These are phyloP conservation scores for Nakazawaea ernobii DNA, from an alignment of 805 yeast genomes.

Conservation along the genomic window DNA sequence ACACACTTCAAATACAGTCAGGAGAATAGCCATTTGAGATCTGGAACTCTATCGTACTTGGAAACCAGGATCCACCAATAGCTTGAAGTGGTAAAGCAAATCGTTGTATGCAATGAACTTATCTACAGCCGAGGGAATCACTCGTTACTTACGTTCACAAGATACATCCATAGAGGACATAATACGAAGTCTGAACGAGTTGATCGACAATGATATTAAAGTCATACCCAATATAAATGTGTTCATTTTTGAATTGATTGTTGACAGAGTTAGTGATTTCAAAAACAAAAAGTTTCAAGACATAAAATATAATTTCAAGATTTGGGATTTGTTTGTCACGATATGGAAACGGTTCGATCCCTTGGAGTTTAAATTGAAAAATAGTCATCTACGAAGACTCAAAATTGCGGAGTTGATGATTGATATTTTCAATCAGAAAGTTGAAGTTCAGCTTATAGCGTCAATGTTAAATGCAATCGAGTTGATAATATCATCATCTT, in stretches of 20 bases:
- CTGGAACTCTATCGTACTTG: too few relatives aligned
- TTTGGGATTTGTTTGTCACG: conserved; percentile 47
- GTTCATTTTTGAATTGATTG: conserved; percentile 53
- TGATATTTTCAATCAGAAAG: conserved; percentile 17
- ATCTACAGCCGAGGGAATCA: conserved; percentile 41
- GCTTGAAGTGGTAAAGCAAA: background rate
- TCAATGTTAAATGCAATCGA: conserved; percentile 17
- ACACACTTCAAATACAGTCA: too few relatives aligned
- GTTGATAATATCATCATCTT: conserved; percentile 14
- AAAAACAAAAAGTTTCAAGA: conserved; percentile 32
- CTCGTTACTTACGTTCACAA: conserved; percentile 54
- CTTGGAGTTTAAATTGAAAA: conserved; percentile 27
- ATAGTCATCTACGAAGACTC: conserved; percentile 33
- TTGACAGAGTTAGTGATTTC: conserved; percentile 47
- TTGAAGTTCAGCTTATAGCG: conserved; percentile 15
- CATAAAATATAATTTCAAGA: conserved; percentile 35
- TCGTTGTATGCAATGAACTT: background rate
- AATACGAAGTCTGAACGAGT: conserved; percentile 24
- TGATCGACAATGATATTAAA: conserved; percentile 26
- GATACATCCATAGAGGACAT: conserved; percentile 37
- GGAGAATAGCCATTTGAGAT: too few relatives aligned
- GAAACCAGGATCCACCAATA: background rate
- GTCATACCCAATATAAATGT: conserved; percentile 50
- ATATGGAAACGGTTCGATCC: conserved; percentile 19
- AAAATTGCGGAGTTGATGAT: conserved; percentile 33